These are phyloP conservation scores for Citrullus amarus DNA, from an alignment of 306 rosid species.

Conservation along the genomic window DNA sequence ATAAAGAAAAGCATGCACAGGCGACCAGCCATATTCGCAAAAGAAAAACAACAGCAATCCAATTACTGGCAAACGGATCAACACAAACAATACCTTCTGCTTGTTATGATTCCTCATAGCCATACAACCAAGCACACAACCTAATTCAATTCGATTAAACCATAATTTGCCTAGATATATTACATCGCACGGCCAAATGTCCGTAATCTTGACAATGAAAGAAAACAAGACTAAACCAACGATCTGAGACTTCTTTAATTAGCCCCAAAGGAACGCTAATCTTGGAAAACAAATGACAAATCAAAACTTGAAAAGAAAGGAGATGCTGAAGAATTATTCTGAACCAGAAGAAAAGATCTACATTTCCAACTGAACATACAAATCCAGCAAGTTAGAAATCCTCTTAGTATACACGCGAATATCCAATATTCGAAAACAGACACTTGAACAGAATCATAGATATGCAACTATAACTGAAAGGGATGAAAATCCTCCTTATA, in stretches of 20 bases:
- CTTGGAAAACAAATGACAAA: neutral
- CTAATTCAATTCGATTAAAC: neutral
- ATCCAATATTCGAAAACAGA: neutral
- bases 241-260: neutral
- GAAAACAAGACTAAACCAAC: neutral
- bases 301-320: neutral
- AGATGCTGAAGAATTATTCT: constrained; percentile 31
- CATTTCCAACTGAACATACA: constrained; percentile 31
- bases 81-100: neutral
- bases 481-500: no score
- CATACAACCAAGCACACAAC: neutral
- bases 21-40: neutral
- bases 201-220: neutral
- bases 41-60: no score
- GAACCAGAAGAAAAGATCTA: neutral
- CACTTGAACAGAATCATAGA: neutral
- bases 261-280: neutral
- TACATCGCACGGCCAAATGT: neutral
- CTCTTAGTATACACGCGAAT: neutral
- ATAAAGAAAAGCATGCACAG: neutral
- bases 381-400: neutral
- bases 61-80: neutral
- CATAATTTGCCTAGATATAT: neutral
- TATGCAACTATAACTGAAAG: neutral
- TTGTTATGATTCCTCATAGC: neutral